phyloP scores from a whole-genome alignment of 306 rosid species.

The Canavalia ensiformis region DNA sequence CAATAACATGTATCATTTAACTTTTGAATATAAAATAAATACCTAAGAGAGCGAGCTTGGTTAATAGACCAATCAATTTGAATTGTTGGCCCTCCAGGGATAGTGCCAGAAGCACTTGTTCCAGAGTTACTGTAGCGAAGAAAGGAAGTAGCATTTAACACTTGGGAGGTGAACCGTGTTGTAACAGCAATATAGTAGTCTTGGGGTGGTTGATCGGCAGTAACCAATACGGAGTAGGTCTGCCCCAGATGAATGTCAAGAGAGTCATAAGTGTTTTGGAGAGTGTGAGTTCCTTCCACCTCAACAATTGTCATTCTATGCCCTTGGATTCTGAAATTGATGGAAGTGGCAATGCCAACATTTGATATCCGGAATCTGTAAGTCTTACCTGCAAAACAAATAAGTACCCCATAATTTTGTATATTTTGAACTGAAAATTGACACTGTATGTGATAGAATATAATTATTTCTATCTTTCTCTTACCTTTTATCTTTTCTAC shows the following conservation, averaged over 20 bases:
- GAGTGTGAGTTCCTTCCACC: constrained; percentile 90
- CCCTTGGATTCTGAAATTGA: constrained; percentile 88
- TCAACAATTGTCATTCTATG: constrained; percentile 82
- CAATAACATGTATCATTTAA: not conserved
- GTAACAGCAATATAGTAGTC: constrained; percentile 80
- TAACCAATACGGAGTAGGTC: constrained; percentile 76
- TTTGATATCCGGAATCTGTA: constrained; percentile 86
- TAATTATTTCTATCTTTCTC: too few species aligned
- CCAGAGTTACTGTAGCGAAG: constrained; percentile 80
- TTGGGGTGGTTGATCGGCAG: constrained; percentile 79
- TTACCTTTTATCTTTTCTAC: too few species aligned
- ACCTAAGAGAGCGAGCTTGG: constrained; percentile 87
- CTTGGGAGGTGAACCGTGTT: constrained; percentile 73
- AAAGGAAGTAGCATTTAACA: constrained; percentile 66
- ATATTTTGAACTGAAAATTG: too few species aligned
- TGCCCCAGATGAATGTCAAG: constrained; percentile 92
- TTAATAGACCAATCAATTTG: constrained; percentile 85
- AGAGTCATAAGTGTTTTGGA: constrained; percentile 79
- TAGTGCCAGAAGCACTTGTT: constrained; percentile 64
- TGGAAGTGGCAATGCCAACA: constrained; percentile 79
- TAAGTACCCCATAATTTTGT: constrained; percentile 18
- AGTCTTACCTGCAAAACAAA: constrained; percentile 71
- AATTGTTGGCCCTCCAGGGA: constrained; percentile 77
- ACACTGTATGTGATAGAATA: too few species aligned
- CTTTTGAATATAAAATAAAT: not conserved